Conservation (phyloP, 768 basidiomycete species). For the Lactarius quietus region DNA sequence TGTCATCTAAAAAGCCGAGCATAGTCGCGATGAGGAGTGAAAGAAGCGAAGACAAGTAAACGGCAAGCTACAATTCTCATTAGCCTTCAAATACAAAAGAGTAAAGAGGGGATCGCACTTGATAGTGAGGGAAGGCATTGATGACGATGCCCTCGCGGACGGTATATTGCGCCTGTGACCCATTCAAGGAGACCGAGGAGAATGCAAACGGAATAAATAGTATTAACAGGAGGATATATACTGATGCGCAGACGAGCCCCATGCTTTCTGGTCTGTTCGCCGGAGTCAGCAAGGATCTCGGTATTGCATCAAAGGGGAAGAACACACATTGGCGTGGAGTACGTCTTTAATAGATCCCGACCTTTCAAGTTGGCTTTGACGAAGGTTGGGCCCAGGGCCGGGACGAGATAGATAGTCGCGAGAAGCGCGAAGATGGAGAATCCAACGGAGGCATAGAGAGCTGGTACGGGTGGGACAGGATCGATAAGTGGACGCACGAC, state of each 20-base stretch:
- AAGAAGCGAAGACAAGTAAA: constrained; percentile 91
- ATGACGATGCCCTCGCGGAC: constrained; percentile 60
- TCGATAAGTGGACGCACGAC: constrained; percentile 67
- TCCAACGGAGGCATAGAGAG: constrained; percentile 74
- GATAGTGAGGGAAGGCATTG: constrained; percentile 72
- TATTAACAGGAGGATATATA: constrained; percentile 84
- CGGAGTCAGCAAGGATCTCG: background rate
- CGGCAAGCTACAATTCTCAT: constrained; percentile 58
- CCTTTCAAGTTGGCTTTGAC: constrained; percentile 81
- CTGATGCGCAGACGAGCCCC: constrained; percentile 84
- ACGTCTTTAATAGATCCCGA: constrained; percentile 81
- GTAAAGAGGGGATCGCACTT: constrained; percentile 46
- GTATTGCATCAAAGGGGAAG: background rate
- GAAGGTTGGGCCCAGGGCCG: constrained; percentile 78
- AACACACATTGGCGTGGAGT: constrained; percentile 65
- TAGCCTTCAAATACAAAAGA: background rate
- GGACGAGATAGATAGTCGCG: constrained; percentile 71
- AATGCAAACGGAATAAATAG: constrained; percentile 97
- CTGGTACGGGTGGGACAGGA: constrained; percentile 64
- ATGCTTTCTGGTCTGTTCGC: constrained; percentile 81
- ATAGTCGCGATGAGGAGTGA: constrained; percentile 90
- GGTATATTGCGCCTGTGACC: constrained; percentile 38
- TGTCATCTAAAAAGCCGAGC: constrained; percentile 93
- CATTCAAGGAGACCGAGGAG: constrained; percentile 59
- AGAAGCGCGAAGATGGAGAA: constrained; percentile 82